These are phyloP conservation scores for Aspergillus latus DNA, from an alignment of 2,329 filamentous ascomycete species.

Conservation along the genomic window DNA sequence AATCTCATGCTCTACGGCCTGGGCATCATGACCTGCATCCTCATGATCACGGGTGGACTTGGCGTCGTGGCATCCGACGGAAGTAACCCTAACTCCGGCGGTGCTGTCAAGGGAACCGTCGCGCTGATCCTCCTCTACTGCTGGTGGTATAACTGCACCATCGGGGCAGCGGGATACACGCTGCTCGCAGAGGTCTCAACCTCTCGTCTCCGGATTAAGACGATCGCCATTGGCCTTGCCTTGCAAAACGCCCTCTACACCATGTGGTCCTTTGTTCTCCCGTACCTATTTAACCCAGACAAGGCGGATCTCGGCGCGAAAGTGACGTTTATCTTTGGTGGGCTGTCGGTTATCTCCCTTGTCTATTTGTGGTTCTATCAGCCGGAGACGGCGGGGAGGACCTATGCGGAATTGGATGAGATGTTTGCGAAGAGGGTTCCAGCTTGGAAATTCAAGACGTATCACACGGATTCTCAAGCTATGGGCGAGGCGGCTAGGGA, in stretches of 20 bases:
- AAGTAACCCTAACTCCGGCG: neutral
- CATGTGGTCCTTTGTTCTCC: conserved; percentile 16
- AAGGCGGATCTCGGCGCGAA: conserved; percentile 28
- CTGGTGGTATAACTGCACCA: conserved; percentile 15
- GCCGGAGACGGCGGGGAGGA: conserved; percentile 29
- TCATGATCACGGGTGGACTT: conserved; percentile 10
- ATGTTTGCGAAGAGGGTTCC: conserved; percentile 29
- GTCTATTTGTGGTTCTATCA: conserved; percentile 27
- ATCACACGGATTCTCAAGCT: conserved; percentile 5
- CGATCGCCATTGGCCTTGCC: conserved; percentile 14
- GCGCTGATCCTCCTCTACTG: conserved; percentile 17
- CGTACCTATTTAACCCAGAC: conserved; percentile 17
- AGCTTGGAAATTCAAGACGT: conserved; percentile 13
- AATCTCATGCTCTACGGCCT: conserved; percentile 11
- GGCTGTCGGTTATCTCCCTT: conserved; percentile 21
- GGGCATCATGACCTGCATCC: conserved; percentile 7
- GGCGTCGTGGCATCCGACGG: conserved; percentile 3
- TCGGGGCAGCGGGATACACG: conserved; percentile 15
- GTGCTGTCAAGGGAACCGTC: conserved; percentile 13
- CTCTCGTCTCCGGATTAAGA: conserved; percentile 13
- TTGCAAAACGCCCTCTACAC: conserved; percentile 12
- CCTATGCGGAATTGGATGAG: conserved; percentile 33
- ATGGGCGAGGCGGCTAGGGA: neutral
- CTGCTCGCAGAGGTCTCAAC: conserved; percentile 15
- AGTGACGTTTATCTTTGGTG: conserved; percentile 31